Evolutionary conservation across 176 grass and related monocot species (phyloP).

Genomic region (Eremochloa ophiuroides): DNA sequence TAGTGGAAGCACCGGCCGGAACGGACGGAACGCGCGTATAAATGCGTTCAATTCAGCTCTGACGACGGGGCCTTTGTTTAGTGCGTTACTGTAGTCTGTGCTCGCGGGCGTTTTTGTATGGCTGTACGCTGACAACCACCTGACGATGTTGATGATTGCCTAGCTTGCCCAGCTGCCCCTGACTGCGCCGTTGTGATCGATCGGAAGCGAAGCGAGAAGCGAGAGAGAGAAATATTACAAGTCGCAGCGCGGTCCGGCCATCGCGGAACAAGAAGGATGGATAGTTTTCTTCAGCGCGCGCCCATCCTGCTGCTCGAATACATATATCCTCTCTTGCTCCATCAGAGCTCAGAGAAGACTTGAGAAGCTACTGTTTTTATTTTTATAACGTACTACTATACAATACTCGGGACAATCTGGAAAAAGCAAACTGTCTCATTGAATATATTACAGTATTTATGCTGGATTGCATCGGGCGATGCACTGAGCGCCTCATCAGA

Average conservation of each 20-base stretch:
- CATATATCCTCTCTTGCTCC: too few relatives aligned
- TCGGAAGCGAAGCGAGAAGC: background rate
- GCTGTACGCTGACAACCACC: slow-evolving; percentile 23
- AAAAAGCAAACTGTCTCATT: too few relatives aligned
- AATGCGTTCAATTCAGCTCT: slow-evolving; percentile 18
- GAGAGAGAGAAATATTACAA: background rate
- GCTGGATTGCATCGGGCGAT: too few relatives aligned
- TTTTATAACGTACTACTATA: too few relatives aligned
- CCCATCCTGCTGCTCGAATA: background rate
- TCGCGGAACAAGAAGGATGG: slow-evolving; percentile 27
- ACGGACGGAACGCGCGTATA: background rate
- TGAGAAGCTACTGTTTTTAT: too few relatives aligned
- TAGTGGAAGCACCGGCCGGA: background rate
- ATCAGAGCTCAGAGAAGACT: too few relatives aligned
- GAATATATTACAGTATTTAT: too few relatives aligned
- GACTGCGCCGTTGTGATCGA: background rate
- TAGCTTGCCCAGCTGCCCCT: background rate
- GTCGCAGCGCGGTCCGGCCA: background rate
- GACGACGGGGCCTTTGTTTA: slow-evolving; percentile 9
- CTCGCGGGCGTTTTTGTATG: slow-evolving; percentile 12
- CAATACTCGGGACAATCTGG: too few relatives aligned
- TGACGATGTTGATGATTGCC: slow-evolving; percentile 24
- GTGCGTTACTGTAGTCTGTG: slow-evolving; percentile 1
- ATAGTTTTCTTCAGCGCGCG: slow-evolving; percentile 12
- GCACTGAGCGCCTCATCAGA: too few relatives aligned